Evolutionary conservation across 164 flowering plant species (phyloP).

Genomic region (Amborella trichopoda): DNA sequence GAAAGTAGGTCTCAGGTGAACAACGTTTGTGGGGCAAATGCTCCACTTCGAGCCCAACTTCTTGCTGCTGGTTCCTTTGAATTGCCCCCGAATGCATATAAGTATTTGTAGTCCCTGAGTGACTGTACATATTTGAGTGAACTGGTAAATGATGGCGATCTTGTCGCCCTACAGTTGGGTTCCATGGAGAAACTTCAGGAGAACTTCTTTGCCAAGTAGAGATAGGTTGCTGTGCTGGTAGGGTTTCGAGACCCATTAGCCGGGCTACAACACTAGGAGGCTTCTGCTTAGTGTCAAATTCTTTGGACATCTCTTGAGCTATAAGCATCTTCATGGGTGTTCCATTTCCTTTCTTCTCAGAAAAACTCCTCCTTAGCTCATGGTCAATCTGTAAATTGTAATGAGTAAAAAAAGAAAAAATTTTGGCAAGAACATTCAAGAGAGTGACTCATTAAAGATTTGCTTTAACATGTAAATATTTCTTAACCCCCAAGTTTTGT

Average conservation of each 20-base stretch:
- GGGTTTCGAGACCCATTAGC: conserved; percentile 92
- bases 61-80: conserved; percentile 29
- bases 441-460: background rate
- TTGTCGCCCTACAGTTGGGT: background rate
- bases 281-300: conserved; percentile 39
- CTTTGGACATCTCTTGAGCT: conserved; percentile 88
- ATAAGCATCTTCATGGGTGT: conserved; percentile 93
- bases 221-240: conserved; percentile 41
- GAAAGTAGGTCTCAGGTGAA: conserved; percentile 10
- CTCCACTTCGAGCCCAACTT: conserved; percentile 21
- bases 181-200: conserved; percentile 23
- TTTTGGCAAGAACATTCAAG: background rate
- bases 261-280: conserved; percentile 85
- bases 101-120: too few relatives aligned
- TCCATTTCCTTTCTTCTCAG: conserved; percentile 42
- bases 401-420: background rate
- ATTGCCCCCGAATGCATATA: conserved; percentile 21
- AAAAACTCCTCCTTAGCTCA: conserved; percentile 34
- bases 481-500: background rate
- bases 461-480: background rate
- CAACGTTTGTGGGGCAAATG: conserved; percentile 21
- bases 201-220: conserved; percentile 21
- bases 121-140: background rate
- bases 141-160: background rate
- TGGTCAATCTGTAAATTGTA: conserved; percentile 34